These are phyloP conservation scores for Tausonia pullulans DNA, from an alignment of 1,284 basidiomycete genomes.

Conservation along the genomic window DNA sequence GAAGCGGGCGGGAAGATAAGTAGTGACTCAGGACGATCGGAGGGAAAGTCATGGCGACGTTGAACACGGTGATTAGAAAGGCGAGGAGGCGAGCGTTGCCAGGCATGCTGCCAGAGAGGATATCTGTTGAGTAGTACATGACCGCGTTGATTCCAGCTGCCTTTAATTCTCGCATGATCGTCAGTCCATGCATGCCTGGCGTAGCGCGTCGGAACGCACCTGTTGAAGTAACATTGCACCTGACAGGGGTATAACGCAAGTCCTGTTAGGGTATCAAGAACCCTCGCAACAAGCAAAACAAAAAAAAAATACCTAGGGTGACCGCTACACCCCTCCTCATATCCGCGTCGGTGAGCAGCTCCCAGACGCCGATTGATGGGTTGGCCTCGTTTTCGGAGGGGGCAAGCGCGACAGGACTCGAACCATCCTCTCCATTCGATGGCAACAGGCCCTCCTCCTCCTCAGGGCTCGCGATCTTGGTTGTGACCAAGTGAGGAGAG, in stretches of 20 bases:
- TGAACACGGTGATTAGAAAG: conserved; percentile 30
- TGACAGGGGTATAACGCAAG: no score
- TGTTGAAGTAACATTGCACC: no score
- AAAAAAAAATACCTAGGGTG: neutral
- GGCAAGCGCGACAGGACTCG: no score
- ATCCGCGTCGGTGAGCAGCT: neutral
- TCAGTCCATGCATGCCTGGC: no score
- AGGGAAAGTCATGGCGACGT: conserved; percentile 36
- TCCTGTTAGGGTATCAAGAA: no score
- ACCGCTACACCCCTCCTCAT: neutral
- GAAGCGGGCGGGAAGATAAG: neutral
- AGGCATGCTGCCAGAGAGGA: conserved; percentile 31
- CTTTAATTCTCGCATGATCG: no score
- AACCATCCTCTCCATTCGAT: neutral
- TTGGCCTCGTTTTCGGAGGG: no score
- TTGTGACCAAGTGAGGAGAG: neutral
- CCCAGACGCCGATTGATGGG: neutral
- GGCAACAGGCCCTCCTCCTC: neutral
- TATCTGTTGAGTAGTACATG: conserved; percentile 35
- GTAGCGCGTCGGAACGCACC: no score
- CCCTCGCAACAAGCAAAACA: no score
- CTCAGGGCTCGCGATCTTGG: neutral
- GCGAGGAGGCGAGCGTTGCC: conserved; percentile 28
- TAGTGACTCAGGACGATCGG: conserved; percentile 33
- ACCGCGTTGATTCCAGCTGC: conserved; percentile 21